Evolutionary conservation across 2,329 filamentous ascomycete genomes (phyloP).

Genomic region (Pyrenochaeta sp.): DNA sequence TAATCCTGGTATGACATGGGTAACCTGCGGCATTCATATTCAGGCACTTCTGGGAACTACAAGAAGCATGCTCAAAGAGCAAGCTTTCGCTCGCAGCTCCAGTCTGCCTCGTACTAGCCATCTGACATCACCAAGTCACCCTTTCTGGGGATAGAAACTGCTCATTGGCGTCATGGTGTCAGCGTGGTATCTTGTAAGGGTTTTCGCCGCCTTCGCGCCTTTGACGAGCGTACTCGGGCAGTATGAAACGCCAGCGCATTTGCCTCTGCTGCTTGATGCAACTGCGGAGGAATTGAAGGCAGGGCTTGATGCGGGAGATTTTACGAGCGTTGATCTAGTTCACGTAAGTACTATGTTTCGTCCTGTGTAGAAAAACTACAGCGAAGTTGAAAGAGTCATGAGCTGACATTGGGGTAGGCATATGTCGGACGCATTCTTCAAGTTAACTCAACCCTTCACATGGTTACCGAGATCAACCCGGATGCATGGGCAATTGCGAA

Average conservation of each 20-base stretch:
- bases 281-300: slow-evolving; percentile 60
- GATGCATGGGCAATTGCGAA: slow-evolving; percentile 61
- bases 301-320: slow-evolving; percentile 60
- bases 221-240: slow-evolving; percentile 24
- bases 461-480: slow-evolving; percentile 65
- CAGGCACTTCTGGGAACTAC: slow-evolving; percentile 3
- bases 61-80: slow-evolving; percentile 18
- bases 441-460: slow-evolving; percentile 62
- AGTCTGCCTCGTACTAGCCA: background rate
- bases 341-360: slow-evolving; percentile 16
- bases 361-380: background rate
- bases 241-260: slow-evolving; percentile 11
- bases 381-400: background rate
- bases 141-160: background rate
- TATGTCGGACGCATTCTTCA: slow-evolving; percentile 62
- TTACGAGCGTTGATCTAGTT: slow-evolving; percentile 66
- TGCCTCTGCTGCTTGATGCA: slow-evolving; percentile 59
- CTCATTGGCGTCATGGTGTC: slow-evolving; percentile 30
- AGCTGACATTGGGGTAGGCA: slow-evolving; percentile 42
- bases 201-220: slow-evolving; percentile 30
- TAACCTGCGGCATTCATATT: slow-evolving; percentile 17
- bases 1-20: slow-evolving; percentile 19
- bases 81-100: background rate
- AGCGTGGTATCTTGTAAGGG: slow-evolving; percentile 22
- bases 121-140: background rate